Percentiles rank a stretch among this genome's conserved stretches.
These are phyloP conservation scores for Jaapia argillacea DNA, from an alignment of 768 basidiomycete genomes.

Conservation along the genomic window DNA sequence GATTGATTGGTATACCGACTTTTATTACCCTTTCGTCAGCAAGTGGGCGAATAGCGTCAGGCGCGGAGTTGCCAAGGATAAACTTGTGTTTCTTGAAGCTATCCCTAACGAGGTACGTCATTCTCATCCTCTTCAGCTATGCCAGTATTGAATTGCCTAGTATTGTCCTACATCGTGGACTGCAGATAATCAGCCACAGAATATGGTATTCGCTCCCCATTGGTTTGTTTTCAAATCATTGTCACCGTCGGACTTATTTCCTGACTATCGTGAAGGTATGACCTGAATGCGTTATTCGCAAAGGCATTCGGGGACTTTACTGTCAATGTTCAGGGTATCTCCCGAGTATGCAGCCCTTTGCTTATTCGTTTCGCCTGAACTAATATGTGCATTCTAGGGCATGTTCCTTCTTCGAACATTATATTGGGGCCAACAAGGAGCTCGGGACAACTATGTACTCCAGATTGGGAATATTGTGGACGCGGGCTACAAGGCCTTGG, in stretches of 20 bases:
- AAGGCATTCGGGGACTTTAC: constrained; percentile 81
- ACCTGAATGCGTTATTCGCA: constrained; percentile 77
- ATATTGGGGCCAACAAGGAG: constrained; percentile 82
- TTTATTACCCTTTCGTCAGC: constrained; percentile 69
- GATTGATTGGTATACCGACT: constrained; percentile 84
- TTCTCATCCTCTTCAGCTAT: too few species aligned
- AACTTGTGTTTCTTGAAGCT: constrained; percentile 69
- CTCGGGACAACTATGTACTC: constrained; percentile 68
- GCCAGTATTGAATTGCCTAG: too few species aligned
- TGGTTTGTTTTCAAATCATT: constrained; percentile 36
- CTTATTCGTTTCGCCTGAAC: neutral
- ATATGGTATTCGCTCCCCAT: constrained; percentile 67
- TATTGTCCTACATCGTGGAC: constrained; percentile 79
- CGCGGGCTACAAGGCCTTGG: constrained; percentile 55
- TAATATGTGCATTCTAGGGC: constrained; percentile 41
- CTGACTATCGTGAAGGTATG: constrained; percentile 54
- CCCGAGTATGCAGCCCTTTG: constrained; percentile 45
- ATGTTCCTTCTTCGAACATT: constrained; percentile 74
- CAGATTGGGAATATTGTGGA: constrained; percentile 79
- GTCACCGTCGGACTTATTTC: constrained; percentile 11
- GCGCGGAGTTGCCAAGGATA: constrained; percentile 33
- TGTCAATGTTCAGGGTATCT: constrained; percentile 89
- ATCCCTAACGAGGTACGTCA: constrained; percentile 83
- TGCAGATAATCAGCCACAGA: constrained; percentile 43
- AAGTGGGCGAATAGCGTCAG: constrained; percentile 59